Evolutionary conservation across 2,329 filamentous ascomycete species (phyloP).

Genomic region (Cladosporium sphaerospermum): DNA sequence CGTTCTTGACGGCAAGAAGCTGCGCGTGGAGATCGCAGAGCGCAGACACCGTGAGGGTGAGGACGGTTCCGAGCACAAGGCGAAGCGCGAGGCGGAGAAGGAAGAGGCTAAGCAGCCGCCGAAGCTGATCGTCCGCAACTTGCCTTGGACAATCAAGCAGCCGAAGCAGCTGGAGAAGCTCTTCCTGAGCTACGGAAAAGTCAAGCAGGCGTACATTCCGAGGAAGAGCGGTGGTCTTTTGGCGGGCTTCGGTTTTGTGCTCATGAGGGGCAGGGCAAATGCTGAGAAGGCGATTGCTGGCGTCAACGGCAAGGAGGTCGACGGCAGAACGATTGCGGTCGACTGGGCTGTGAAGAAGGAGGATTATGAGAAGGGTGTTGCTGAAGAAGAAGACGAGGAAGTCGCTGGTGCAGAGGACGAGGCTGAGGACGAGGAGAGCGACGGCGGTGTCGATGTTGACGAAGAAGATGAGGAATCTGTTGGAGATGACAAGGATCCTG

Average conservation of each 20-base stretch:
- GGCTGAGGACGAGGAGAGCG: slow-evolving; percentile 39
- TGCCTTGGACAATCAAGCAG: slow-evolving; percentile 92
- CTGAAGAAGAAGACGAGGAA: slow-evolving; percentile 26
- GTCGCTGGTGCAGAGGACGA: slow-evolving; percentile 30
- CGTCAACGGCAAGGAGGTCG: slow-evolving; percentile 84
- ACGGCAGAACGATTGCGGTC: slow-evolving; percentile 82
- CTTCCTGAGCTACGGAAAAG: slow-evolving; percentile 84
- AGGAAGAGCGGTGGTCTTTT: slow-evolving; percentile 63
- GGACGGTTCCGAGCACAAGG: slow-evolving; percentile 51
- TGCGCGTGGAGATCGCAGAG: slow-evolving; percentile 83
- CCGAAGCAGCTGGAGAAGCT: slow-evolving; percentile 71
- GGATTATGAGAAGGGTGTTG: slow-evolving; percentile 53
- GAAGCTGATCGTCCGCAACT: slow-evolving; percentile 82
- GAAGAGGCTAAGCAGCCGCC: slow-evolving; percentile 63
- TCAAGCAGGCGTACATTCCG: slow-evolving; percentile 81
- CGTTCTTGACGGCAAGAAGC: slow-evolving; percentile 69
- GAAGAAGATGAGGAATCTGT: slow-evolving; percentile 33
- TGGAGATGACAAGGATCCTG: slow-evolving; percentile 35
- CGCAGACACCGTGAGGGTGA: slow-evolving; percentile 62
- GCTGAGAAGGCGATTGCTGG: slow-evolving; percentile 79
- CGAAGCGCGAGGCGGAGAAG: slow-evolving; percentile 58
- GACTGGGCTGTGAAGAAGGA: slow-evolving; percentile 96
- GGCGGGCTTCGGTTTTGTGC: slow-evolving; percentile 87
- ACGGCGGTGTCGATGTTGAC: slow-evolving; percentile 17
- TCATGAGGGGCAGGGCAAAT: slow-evolving; percentile 80